These are phyloP conservation scores for Moringa oleifera DNA, from an alignment of 345 rosid genomes.

Conservation along the genomic window DNA sequence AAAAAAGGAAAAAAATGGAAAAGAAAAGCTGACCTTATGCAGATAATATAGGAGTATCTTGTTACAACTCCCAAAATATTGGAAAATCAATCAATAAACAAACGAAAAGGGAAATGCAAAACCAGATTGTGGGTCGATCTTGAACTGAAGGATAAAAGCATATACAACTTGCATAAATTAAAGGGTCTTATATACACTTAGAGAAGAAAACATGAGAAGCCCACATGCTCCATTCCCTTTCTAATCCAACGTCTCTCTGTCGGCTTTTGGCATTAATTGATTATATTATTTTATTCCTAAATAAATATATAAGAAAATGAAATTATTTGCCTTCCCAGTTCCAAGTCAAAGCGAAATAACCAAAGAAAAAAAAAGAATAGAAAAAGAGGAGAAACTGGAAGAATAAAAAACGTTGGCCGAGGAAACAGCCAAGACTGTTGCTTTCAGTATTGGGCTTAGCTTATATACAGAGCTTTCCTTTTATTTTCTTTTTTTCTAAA, in stretches of 20 bases:
- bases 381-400: not conserved
- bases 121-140: conserved; percentile 22
- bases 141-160: conserved; percentile 7
- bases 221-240: conserved; percentile 46
- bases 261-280: conserved; percentile 22
- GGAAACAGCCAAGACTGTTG: not conserved
- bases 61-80: conserved; percentile 8
- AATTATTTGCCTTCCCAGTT: not conserved
- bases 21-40: no score
- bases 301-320: not conserved
- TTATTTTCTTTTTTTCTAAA: no score
- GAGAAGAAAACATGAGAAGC: conserved; percentile 30
- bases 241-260: conserved; percentile 48
- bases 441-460: no score
- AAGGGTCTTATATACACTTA: conserved; percentile 9
- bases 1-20: conserved; percentile 16
- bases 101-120: conserved; percentile 11
- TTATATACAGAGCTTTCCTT: no score
- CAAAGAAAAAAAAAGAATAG: not conserved
- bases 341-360: not conserved
- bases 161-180: conserved; percentile 12
- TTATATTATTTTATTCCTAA: no score
- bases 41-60: conserved; percentile 13
- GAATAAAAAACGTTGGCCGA: not conserved
- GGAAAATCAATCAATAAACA: conserved; percentile 3